Evolutionary conservation across 495 filamentous ascomycete genomes (phyloP).

Genomic region (Lasiosphaeria miniovina): DNA sequence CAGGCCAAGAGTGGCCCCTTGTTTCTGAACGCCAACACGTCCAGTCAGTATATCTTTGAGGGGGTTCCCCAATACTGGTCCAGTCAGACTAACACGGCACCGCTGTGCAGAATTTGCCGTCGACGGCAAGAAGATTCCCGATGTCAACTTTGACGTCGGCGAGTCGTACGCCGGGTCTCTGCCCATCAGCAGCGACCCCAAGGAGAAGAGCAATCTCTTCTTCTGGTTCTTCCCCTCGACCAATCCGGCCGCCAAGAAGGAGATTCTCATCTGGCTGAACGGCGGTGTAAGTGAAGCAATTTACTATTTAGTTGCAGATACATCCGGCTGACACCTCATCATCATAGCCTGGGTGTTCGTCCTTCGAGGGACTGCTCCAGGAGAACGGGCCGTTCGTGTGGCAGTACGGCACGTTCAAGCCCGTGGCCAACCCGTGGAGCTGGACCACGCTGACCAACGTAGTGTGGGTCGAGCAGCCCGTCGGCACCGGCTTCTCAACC

Average conservation of each 20-base stretch:
- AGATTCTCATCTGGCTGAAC: slow-evolving; percentile 73
- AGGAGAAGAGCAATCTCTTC: slow-evolving; percentile 57
- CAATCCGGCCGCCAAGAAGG: slow-evolving; percentile 55
- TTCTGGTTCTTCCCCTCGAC: slow-evolving; percentile 75
- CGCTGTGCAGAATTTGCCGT: slow-evolving; percentile 55
- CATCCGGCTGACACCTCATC: slow-evolving; percentile 5
- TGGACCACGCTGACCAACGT: slow-evolving; percentile 77
- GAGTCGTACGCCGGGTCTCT: slow-evolving; percentile 73
- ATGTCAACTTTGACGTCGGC: slow-evolving; percentile 72
- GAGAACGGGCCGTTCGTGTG: slow-evolving; percentile 78
- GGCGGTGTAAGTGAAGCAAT: slow-evolving; percentile 50
- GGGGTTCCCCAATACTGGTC: background rate
- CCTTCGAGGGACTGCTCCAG: slow-evolving; percentile 65
- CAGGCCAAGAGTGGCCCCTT: background rate
- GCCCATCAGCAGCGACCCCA: slow-evolving; percentile 54
- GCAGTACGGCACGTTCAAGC: slow-evolving; percentile 63
- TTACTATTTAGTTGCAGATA: background rate
- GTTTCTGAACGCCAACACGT: slow-evolving; percentile 37
- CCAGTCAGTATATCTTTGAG: slow-evolving; percentile 16
- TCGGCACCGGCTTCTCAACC: slow-evolving; percentile 70
- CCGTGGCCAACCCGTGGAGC: slow-evolving; percentile 61
- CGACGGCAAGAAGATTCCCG: slow-evolving; percentile 64
- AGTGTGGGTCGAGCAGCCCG: slow-evolving; percentile 73
- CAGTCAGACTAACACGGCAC: background rate
- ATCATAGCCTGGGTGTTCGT: slow-evolving; percentile 60